These are phyloP conservation scores for Gigaspora rosea DNA, from an alignment of 192 early-diverging fungal genomes.

Conservation along the genomic window DNA sequence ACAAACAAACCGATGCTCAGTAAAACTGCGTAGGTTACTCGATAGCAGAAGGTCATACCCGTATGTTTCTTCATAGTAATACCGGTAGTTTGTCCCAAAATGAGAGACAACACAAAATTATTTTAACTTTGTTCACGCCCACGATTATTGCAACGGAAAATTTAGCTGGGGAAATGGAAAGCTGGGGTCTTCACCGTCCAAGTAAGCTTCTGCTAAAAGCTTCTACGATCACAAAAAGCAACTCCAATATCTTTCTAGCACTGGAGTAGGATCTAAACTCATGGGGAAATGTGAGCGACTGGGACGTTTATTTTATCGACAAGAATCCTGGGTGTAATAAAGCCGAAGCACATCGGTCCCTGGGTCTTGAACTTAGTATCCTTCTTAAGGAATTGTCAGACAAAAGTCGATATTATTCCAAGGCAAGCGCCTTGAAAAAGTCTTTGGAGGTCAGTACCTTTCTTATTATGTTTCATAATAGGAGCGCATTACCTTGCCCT, in stretches of 20 bases:
- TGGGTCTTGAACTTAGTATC: slow-evolving; percentile 6
- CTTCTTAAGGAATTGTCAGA: slow-evolving; percentile 7
- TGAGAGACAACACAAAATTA: no score
- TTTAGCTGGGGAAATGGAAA: no score
- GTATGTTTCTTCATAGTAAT: no score
- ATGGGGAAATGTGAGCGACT: slow-evolving; percentile 2
- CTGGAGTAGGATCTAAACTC: background rate
- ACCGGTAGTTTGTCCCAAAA: no score
- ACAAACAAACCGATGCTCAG: no score
- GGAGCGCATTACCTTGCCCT: slow-evolving; percentile 18
- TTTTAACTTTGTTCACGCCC: no score
- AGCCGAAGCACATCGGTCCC: background rate
- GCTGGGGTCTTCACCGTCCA: background rate
- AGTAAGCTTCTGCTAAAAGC: slow-evolving; percentile 19
- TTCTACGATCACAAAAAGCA: background rate
- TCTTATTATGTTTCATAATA: slow-evolving; percentile 24
- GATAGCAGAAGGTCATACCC: no score
- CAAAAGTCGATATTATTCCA: background rate
- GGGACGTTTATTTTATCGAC: slow-evolving; percentile 10
- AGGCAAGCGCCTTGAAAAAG: slow-evolving; percentile 16
- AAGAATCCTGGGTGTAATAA: background rate
- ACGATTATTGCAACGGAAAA: no score
- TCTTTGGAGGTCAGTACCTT: background rate
- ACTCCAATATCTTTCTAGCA: slow-evolving; percentile 11
- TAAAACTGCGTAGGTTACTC: no score